Base-by-base conservation (phyloP, 768 basidiomycete species). In the Calocybe cyanea region DNA sequence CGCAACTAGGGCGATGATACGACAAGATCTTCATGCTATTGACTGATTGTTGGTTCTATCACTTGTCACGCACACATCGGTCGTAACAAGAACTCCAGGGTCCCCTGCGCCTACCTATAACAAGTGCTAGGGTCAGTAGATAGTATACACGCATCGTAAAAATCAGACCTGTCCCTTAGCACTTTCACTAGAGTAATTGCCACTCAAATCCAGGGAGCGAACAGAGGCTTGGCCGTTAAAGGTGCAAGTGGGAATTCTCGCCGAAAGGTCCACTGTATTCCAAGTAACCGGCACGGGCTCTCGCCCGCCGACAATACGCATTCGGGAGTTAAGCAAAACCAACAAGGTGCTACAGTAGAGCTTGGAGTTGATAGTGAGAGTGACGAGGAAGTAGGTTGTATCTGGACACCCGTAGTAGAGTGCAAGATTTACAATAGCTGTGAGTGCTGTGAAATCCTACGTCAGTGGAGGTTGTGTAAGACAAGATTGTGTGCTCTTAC, bases 281-380 rank as follows among this genome's bases (percentile, higher is more conserved):
- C 40, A n/a, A 15, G 43, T 31, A 18, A 9, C 6, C 36, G 31
- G 18, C n/a, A 30, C 37, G 32, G 52, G 58, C 41, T 62, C 46
- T 36, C 53, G 48, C 2, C 59, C 54, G 3, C 57, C 57, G 5
- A 49, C 37, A 11, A 63, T 61, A 4, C 54, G 55, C 43, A 59
- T 54, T 2, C 63, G 58, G 31, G 52, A 56, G 47, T 65, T 65
- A 47, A 65, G 57, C 2, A 63, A 45, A 6, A 59, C 61, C 19
- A 65, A 52, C 4, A 65, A 43, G 1, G 61, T 59, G 31, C 63
- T 65, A 19, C 61, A 60, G 44, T 63, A 63, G 7, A 65, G 45
- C 34, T 63, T 63, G 13, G 61, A 56, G 21, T 62, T 54, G 38
- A 59, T 51, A 10, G 54, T 42, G 9, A 54, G 57, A 2, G 62